phyloP scores from a whole-genome alignment of 2,329 filamentous ascomycete genomes.

The Ophiostoma australiae region DNA sequence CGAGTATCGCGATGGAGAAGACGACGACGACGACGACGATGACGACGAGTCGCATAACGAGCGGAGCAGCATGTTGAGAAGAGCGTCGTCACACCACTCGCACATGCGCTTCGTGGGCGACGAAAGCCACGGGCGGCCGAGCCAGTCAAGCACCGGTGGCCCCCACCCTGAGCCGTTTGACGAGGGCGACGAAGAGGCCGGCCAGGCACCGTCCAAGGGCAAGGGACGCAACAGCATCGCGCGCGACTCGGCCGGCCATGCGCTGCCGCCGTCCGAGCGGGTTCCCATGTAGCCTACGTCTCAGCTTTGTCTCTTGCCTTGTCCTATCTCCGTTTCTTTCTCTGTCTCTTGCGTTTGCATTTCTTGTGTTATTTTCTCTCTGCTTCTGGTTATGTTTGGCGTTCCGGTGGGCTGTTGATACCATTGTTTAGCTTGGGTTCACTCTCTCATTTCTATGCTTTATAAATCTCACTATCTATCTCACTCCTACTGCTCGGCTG shows the following conservation, averaged over 20 bases:
- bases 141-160: not conserved
- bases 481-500: not conserved
- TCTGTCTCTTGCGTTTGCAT: not conserved
- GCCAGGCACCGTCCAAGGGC: slow-evolving; percentile 35
- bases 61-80: slow-evolving; percentile 33
- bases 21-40: slow-evolving; percentile 42
- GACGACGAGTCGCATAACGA: slow-evolving; percentile 39
- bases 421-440: not conserved
- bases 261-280: slow-evolving; percentile 49
- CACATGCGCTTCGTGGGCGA: slow-evolving; percentile 30
- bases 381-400: not conserved
- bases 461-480: not conserved
- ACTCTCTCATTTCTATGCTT: not conserved
- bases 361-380: not conserved
- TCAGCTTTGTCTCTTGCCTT: slow-evolving; percentile 11
- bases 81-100: slow-evolving; percentile 32
- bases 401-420: slow-evolving; percentile 13
- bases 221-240: slow-evolving; percentile 39
- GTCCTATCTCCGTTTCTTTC: not conserved
- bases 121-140: slow-evolving; percentile 23
- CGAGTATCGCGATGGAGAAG: slow-evolving; percentile 47
- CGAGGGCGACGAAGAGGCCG: slow-evolving; percentile 44
- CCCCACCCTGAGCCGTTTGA: slow-evolving; percentile 20
- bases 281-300: slow-evolving; percentile 36
- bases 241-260: slow-evolving; percentile 48